A percentile compares a stretch with the other conserved stretches of the same genome.
Evolutionary conservation across 352 stramenopile species (phyloP).

Genomic region (Globisporangium recalcitrans): DNA sequence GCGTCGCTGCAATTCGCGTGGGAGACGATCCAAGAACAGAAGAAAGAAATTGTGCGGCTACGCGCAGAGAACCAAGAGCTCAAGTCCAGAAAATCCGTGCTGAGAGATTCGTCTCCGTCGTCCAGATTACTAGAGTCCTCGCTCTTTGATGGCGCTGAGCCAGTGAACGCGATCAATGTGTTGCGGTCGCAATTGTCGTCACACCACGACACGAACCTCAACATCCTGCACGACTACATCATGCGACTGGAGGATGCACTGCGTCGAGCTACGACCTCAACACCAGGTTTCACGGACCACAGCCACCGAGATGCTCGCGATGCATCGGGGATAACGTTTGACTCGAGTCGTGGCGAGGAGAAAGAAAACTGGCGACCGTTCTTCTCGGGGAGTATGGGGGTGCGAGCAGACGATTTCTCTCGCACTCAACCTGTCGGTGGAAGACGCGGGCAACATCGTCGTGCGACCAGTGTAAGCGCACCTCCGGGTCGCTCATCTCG

Average conservation of each 20-base stretch:
- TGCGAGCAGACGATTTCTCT: slow-evolving; percentile 28
- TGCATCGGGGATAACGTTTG: slow-evolving; percentile 31
- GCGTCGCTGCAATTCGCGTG: slow-evolving; percentile 70
- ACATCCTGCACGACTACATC: slow-evolving; percentile 54
- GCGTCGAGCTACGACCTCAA: slow-evolving; percentile 13
- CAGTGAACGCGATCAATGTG: slow-evolving; percentile 35
- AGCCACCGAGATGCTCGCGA: slow-evolving; percentile 17
- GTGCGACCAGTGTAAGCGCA: slow-evolving; percentile 42
- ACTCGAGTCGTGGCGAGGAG: slow-evolving; percentile 32
- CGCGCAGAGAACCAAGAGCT: slow-evolving; percentile 48
- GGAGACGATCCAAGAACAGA: slow-evolving; percentile 72
- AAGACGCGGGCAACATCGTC: slow-evolving; percentile 7
- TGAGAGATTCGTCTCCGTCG: slow-evolving; percentile 1
- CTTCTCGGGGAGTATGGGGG: slow-evolving; percentile 20
- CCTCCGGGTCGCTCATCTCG: slow-evolving; percentile 25
- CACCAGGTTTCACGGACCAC: background rate
- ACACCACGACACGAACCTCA: slow-evolving; percentile 48
- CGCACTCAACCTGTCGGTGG: slow-evolving; percentile 18
- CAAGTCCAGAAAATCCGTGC: slow-evolving; percentile 10
- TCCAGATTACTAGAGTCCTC: slow-evolving; percentile 5
- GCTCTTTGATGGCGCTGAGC: slow-evolving; percentile 30
- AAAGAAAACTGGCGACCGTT: slow-evolving; percentile 23
- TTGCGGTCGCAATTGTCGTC: slow-evolving; percentile 47
- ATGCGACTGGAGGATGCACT: slow-evolving; percentile 40
- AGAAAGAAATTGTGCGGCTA: slow-evolving; percentile 59